Evolutionary conservation across 352 stramenopile genomes (phyloP).

Genomic region (Globisporangium ultimum): DNA sequence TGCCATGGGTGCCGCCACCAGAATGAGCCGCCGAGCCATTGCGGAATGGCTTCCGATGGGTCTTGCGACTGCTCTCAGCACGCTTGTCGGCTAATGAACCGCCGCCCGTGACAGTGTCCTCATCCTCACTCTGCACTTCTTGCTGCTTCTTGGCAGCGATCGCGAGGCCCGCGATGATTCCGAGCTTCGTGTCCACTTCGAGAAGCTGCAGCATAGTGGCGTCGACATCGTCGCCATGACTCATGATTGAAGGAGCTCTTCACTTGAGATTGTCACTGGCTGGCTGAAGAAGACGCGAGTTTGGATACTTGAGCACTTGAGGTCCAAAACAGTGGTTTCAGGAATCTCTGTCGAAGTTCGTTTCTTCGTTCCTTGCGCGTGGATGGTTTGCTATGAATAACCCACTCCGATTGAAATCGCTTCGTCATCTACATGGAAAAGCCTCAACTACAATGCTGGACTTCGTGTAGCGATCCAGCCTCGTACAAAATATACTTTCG

Average conservation of each 20-base stretch:
- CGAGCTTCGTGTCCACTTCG: slow-evolving; percentile 41
- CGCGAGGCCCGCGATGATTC: slow-evolving; percentile 52
- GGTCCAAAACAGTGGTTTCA: too few species aligned
- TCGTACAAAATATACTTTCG: too few species aligned
- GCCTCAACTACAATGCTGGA: too few species aligned
- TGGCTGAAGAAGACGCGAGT: too few species aligned
- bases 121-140: slow-evolving; percentile 24
- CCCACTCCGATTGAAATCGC: too few species aligned
- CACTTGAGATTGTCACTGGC: too few species aligned
- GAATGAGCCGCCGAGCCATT: background rate
- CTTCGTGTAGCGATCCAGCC: too few species aligned
- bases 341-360: too few species aligned
- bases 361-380: too few species aligned
- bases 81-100: slow-evolving; percentile 8
- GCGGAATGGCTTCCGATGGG: slow-evolving; percentile 5
- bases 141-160: slow-evolving; percentile 30
- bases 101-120: slow-evolving; percentile 18
- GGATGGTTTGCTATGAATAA: too few species aligned
- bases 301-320: too few species aligned
- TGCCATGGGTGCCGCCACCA: slow-evolving; percentile 9
- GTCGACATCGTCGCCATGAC: background rate
- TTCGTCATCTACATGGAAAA: too few species aligned
- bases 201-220: slow-evolving; percentile 33
- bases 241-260: background rate
- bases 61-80: slow-evolving; percentile 7